Evolutionary conservation across 2,329 filamentous ascomycete genomes (phyloP).

Genomic region (Talaromyces sp.): DNA sequence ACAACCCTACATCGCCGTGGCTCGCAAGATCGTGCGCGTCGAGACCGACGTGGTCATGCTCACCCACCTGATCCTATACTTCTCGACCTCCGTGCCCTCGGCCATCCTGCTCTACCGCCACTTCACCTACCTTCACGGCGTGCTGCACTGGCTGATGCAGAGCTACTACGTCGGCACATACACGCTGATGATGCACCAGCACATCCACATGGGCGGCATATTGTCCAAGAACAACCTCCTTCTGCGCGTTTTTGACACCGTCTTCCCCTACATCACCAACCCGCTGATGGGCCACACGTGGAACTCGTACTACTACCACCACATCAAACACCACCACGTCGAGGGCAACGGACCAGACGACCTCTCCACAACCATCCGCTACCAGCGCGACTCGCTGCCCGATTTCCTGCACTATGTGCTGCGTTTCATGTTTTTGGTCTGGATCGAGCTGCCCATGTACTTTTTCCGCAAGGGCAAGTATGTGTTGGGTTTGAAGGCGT

Average conservation of each 20-base stretch:
- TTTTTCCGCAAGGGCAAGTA: conserved; percentile 61
- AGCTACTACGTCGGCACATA: conserved; percentile 67
- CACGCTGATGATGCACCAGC: conserved; percentile 78
- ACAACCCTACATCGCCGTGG: conserved; percentile 55
- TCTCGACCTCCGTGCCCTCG: conserved; percentile 64
- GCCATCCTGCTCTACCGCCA: conserved; percentile 59
- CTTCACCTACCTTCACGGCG: conserved; percentile 64
- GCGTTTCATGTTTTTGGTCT: conserved; percentile 68
- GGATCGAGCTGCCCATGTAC: conserved; percentile 70
- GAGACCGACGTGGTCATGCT: conserved; percentile 73
- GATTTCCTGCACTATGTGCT: conserved; percentile 69
- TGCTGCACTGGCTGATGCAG: conserved; percentile 62
- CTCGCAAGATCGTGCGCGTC: conserved; percentile 54
- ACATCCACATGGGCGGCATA: conserved; percentile 72
- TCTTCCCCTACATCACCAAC: conserved; percentile 69
- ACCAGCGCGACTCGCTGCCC: conserved; percentile 63
- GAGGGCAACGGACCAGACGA: conserved; percentile 75
- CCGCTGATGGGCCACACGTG: conserved; percentile 78
- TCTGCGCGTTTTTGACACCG: conserved; percentile 53
- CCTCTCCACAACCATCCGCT: conserved; percentile 69
- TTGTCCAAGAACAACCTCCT: conserved; percentile 50
- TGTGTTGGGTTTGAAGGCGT: conserved; percentile 50
- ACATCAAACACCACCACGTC: conserved; percentile 81
- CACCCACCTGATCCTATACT: conserved; percentile 69
- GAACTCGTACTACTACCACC: conserved; percentile 82